Evolutionary conservation across 495 filamentous ascomycete species (phyloP).

Genomic region (Penicillium goetzii): DNA sequence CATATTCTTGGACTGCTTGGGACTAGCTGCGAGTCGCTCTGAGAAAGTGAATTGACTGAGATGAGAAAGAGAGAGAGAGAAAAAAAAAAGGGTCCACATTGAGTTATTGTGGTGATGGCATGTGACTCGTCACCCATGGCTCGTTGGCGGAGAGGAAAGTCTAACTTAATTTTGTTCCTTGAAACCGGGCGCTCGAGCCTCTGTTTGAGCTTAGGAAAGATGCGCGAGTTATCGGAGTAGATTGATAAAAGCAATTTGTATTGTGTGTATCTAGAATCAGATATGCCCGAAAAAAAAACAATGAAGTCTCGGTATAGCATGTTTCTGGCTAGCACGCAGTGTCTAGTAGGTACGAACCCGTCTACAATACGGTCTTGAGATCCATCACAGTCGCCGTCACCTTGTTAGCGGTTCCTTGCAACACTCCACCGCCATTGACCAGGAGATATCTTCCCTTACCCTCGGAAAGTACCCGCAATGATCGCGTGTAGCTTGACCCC

Average conservation of each 20-base stretch:
- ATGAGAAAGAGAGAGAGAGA: neutral
- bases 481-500: conserved; percentile 52
- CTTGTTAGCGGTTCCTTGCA: conserved; percentile 29
- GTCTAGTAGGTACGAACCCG: neutral
- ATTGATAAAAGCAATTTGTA: neutral
- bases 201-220: neutral
- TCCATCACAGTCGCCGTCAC: conserved; percentile 42
- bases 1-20: neutral
- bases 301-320: neutral
- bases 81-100: neutral
- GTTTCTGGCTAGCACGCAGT: neutral
- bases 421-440: conserved; percentile 36
- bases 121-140: conserved; percentile 11
- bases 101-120: neutral
- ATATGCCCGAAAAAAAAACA: neutral
- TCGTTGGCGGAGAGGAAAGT: neutral
- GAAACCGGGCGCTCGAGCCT: neutral
- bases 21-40: neutral
- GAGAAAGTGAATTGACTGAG: neutral
- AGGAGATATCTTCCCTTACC: conserved; percentile 32
- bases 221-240: neutral
- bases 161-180: neutral
- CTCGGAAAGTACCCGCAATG: conserved; percentile 49
- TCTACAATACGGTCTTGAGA: conserved; percentile 22
- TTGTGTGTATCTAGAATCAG: neutral